These are phyloP conservation scores for Mycosphaerella sp. DNA, from an alignment of 2,329 filamentous ascomycete genomes.

Conservation along the genomic window DNA sequence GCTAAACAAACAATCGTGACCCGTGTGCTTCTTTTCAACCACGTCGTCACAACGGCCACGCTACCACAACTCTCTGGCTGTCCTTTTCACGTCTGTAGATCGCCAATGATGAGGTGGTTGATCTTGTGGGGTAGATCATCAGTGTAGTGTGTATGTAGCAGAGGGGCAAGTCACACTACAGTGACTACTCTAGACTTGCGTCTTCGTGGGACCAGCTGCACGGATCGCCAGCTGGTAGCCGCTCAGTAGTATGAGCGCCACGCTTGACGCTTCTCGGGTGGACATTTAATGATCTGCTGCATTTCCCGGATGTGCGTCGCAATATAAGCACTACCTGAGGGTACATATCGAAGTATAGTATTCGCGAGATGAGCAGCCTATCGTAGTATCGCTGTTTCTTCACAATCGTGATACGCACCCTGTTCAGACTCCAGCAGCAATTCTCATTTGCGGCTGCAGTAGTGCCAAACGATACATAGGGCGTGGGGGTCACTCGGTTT, in stretches of 20 bases:
- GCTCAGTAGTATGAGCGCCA: slow-evolving; percentile 5
- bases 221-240: slow-evolving; percentile 12
- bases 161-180: background rate
- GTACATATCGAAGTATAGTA: background rate
- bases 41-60: background rate
- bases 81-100: slow-evolving; percentile 2
- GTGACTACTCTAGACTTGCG: slow-evolving; percentile 14
- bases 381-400: slow-evolving; percentile 6
- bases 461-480: slow-evolving; percentile 8
- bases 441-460: slow-evolving; percentile 9
- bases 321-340: slow-evolving; percentile 3
- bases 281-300: slow-evolving; percentile 2
- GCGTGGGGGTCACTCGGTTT: slow-evolving; percentile 9
- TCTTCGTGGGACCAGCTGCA: slow-evolving; percentile 16
- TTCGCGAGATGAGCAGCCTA: slow-evolving; percentile 2
- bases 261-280: slow-evolving; percentile 2
- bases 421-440: background rate
- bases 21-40: background rate
- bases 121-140: background rate
- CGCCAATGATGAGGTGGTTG: slow-evolving; percentile 10
- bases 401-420: slow-evolving; percentile 8
- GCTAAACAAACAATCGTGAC: background rate
- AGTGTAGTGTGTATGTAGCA: no score
- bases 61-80: background rate
- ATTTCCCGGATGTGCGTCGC: slow-evolving; percentile 4